Conservation (phyloP, 2,329 filamentous ascomycete species). For the Xylaria multiplex region DNA sequence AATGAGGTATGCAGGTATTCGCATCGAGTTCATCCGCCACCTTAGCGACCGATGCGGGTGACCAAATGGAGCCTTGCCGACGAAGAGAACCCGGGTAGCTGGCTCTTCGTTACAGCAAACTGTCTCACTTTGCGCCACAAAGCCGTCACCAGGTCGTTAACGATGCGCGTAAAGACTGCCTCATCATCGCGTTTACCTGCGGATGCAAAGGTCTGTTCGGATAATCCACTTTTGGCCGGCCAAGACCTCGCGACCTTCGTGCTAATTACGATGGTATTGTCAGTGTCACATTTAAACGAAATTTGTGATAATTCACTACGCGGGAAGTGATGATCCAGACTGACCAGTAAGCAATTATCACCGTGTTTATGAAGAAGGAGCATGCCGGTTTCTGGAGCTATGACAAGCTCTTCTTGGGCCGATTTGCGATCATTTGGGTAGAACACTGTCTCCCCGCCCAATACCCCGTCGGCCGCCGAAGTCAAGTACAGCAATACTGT, state of each 20-base stretch:
- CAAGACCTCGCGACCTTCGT: slow-evolving; percentile 83
- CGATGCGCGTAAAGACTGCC: background rate
- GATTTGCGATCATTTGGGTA: slow-evolving; percentile 74
- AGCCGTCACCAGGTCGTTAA: slow-evolving; percentile 8
- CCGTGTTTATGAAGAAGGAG: slow-evolving; percentile 89
- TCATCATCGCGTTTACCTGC: slow-evolving; percentile 40
- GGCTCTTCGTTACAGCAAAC: background rate
- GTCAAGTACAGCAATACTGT: slow-evolving; percentile 90
- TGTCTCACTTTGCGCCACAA: background rate
- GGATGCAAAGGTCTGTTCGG: slow-evolving; percentile 81
- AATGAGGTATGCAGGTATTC: background rate
- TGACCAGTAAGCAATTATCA: slow-evolving; percentile 81
- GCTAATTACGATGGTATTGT: slow-evolving; percentile 58
- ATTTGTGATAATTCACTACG: slow-evolving; percentile 11
- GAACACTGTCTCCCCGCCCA: slow-evolving; percentile 91
- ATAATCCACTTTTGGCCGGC: slow-evolving; percentile 92
- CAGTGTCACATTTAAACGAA: slow-evolving; percentile 8
- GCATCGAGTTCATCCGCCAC: background rate
- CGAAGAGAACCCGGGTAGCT: slow-evolving; percentile 1
- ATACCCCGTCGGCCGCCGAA: slow-evolving; percentile 76
- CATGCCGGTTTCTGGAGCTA: slow-evolving; percentile 84
- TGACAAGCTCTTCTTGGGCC: slow-evolving; percentile 72
- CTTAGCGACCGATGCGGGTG: slow-evolving; percentile 7
- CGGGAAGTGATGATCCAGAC: slow-evolving; percentile 42
- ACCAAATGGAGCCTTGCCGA: background rate